A percentile compares a stretch with the other conserved stretches of the same genome.
Evolutionary conservation across 192 early-diverging fungal species (phyloP).

Genomic region (Linnemannia zychae): DNA sequence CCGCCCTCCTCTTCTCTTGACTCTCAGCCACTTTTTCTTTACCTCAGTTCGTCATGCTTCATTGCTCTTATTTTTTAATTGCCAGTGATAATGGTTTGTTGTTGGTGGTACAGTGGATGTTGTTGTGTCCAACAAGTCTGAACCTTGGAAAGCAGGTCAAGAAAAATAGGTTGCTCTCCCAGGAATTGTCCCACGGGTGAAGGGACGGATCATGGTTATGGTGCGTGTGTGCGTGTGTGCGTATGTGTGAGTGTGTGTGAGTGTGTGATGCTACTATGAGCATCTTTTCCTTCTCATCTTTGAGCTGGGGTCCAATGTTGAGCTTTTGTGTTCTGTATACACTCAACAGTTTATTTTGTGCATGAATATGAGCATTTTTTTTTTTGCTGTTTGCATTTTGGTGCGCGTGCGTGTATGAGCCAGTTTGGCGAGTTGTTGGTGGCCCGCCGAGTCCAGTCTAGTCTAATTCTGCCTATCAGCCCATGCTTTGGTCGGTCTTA

Average conservation of each 20-base stretch:
- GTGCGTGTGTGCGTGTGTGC: neutral
- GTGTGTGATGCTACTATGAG: neutral
- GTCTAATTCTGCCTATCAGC: neutral
- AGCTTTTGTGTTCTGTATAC: neutral
- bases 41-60: neutral
- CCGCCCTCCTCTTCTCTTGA: neutral
- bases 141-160: neutral
- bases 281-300: neutral
- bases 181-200: constrained; percentile 18
- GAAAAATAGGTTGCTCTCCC: neutral
- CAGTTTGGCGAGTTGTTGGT: neutral
- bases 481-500: neutral
- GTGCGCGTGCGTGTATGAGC: neutral
- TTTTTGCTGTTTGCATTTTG: neutral
- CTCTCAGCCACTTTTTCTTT: neutral
- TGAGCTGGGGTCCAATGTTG: neutral
- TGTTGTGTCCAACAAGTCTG: constrained; percentile 1
- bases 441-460: neutral
- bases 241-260: neutral
- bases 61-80: constrained; percentile 10
- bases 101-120: constrained; percentile 12
- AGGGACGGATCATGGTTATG: neutral
- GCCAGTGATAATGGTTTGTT: neutral
- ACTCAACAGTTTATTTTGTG: neutral
- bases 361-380: neutral